Evolutionary conservation across 2,329 filamentous ascomycete genomes (phyloP).

Genomic region (Onygena corvina): DNA sequence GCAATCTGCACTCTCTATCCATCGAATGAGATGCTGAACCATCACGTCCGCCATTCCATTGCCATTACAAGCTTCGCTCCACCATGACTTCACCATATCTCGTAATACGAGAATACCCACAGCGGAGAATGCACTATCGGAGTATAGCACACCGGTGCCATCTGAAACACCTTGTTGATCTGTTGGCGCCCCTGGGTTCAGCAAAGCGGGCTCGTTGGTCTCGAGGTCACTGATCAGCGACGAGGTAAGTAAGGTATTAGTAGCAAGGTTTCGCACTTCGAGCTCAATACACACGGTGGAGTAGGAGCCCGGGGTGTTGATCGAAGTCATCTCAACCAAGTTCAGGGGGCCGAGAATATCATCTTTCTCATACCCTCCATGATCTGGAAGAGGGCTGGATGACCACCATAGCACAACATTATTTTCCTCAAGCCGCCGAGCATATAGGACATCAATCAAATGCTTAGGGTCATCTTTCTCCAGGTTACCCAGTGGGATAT

Average conservation of each 20-base stretch:
- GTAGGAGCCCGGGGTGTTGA: constrained; percentile 89
- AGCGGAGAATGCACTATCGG: constrained; percentile 84
- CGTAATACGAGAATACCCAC: constrained; percentile 80
- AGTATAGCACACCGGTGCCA: constrained; percentile 59
- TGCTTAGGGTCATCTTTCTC: constrained; percentile 90
- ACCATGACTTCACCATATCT: constrained; percentile 99
- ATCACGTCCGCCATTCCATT: constrained; percentile 94
- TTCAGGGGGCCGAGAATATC: constrained; percentile 75
- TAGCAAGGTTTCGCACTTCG: constrained; percentile 83
- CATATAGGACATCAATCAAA: constrained; percentile 91
- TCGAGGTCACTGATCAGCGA: constrained; percentile 95
- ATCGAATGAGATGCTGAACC: constrained; percentile 92
- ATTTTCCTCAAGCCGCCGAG: constrained; percentile 74
- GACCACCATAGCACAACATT: constrained; percentile 98
- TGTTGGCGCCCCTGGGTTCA: constrained; percentile 59
- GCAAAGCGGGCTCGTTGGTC: constrained; percentile 71
- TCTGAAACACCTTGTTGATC: constrained; percentile 47
- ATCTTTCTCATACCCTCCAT: constrained; percentile 90
- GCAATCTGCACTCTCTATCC: constrained; percentile 87
- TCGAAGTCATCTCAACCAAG: constrained; percentile 75
- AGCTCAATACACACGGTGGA: constrained; percentile 93
- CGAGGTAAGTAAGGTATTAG: constrained; percentile 94
- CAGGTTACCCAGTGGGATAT: constrained; percentile 88
- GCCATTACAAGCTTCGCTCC: constrained; percentile 81
- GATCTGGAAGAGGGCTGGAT: constrained; percentile 70